Evolutionary conservation across 1,284 basidiomycete genomes (phyloP).

Genomic region (Boletus semigastroideus): DNA sequence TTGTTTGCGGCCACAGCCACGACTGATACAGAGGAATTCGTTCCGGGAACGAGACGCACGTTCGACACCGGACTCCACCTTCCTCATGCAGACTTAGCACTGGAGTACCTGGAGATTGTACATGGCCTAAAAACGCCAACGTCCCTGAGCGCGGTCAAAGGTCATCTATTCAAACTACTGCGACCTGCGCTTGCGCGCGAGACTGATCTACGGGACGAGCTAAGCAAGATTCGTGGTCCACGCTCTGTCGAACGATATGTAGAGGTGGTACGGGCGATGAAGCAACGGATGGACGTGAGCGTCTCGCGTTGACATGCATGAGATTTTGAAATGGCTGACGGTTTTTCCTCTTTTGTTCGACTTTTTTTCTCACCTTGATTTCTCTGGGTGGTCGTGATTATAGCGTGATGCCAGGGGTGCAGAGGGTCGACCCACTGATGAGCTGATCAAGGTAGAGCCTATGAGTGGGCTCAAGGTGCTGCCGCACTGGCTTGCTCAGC

Average conservation of each 20-base stretch:
- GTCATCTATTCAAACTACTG: constrained; percentile 92
- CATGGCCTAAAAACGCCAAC: constrained; percentile 72
- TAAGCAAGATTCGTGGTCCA: constrained; percentile 58
- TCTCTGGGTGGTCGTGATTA: not conserved
- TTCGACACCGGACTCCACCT: constrained; percentile 53
- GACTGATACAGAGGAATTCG: not conserved
- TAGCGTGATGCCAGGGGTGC: constrained; percentile 47
- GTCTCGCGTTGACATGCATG: not conserved
- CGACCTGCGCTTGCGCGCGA: constrained; percentile 74
- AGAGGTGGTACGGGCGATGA: constrained; percentile 66
- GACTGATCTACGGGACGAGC: constrained; percentile 68
- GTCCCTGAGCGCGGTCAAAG: constrained; percentile 76
- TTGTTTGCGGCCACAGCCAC: constrained; percentile 52
- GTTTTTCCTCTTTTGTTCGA: not conserved
- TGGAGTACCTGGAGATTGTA: constrained; percentile 88
- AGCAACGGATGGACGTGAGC: constrained; percentile 61
- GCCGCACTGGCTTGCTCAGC: constrained; percentile 86
- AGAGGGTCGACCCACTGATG: constrained; percentile 39
- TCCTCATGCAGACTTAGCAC: constrained; percentile 64
- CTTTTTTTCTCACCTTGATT: not conserved
- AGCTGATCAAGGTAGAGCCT: constrained; percentile 49
- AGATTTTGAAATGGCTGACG: not conserved
- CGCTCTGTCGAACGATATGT: constrained; percentile 45
- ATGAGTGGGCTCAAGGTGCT: constrained; percentile 58
- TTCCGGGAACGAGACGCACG: not conserved